These are phyloP conservation scores for Suillus decipiens DNA, from an alignment of 768 basidiomycete species.

Conservation along the genomic window DNA sequence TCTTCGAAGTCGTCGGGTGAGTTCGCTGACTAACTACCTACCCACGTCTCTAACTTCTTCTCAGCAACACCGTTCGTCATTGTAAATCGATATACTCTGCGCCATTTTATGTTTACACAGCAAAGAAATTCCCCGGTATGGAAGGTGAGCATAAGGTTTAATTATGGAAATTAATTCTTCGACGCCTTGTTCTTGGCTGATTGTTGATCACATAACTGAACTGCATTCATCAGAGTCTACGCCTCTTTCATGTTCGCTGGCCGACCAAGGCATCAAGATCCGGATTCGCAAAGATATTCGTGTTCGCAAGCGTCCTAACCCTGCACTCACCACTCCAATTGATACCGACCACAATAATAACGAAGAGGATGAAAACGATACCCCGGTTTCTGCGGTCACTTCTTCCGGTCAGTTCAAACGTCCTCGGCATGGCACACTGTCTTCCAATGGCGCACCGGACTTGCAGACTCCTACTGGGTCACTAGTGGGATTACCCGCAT, in stretches of 20 bases:
- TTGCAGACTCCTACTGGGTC: constrained; percentile 21
- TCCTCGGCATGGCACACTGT: constrained; percentile 32
- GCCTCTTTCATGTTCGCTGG: constrained; percentile 82
- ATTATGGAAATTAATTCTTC: constrained; percentile 7
- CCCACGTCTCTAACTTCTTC: constrained; percentile 9
- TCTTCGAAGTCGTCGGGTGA: constrained; percentile 93
- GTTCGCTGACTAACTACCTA: constrained; percentile 32
- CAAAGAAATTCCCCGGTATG: constrained; percentile 97
- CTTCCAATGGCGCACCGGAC: constrained; percentile 24
- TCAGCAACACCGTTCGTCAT: constrained; percentile 81
- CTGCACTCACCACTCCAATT: constrained; percentile 29
- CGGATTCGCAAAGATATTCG: constrained; percentile 91
- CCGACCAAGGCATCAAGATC: constrained; percentile 96
- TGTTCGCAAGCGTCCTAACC: constrained; percentile 68
- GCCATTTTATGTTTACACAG: constrained; percentile 92
- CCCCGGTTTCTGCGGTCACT: constrained; percentile 4
- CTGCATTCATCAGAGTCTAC: constrained; percentile 67
- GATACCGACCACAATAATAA: constrained; percentile 27
- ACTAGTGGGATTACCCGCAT: constrained; percentile 33
- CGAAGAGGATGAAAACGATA: constrained; percentile 21
- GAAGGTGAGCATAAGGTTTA: constrained; percentile 57
- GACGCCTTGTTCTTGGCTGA: constrained; percentile 10
- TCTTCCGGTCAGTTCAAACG: constrained; percentile 21
- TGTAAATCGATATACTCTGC: constrained; percentile 89
- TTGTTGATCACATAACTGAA: constrained; percentile 7